Percentiles rank a stretch among this genome's conserved stretches.
Conservation (phyloP, 441 rosid species). For the Francoa sonchifolia region DNA sequence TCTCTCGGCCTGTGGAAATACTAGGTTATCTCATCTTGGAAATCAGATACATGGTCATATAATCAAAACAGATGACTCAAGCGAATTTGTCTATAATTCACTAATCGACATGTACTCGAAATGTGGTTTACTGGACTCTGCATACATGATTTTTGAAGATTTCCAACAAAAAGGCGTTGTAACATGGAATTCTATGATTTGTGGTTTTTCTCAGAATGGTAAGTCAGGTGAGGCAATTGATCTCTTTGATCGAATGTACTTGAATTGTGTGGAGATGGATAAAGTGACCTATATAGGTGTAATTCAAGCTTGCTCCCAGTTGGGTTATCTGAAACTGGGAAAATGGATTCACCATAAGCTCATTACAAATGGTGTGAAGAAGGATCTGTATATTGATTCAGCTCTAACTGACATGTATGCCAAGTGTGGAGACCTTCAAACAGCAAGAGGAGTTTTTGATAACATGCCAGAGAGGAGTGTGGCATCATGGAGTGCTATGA, state of each 20-base stretch:
- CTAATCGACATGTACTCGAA: slow-evolving; percentile 65
- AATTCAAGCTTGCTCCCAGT: slow-evolving; percentile 63
- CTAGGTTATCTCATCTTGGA: slow-evolving; percentile 36
- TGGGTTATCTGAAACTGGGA: slow-evolving; percentile 56
- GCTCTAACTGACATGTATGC: slow-evolving; percentile 78
- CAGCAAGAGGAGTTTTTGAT: slow-evolving; percentile 36
- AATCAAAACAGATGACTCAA: slow-evolving; percentile 24
- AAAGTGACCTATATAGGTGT: slow-evolving; percentile 57
- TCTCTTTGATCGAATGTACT: slow-evolving; percentile 50
- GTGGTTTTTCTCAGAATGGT: slow-evolving; percentile 61
- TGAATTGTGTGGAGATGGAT: slow-evolving; percentile 28
- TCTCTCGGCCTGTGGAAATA: slow-evolving; percentile 51
- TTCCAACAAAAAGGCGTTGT: slow-evolving; percentile 34
- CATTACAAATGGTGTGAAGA: slow-evolving; percentile 27
- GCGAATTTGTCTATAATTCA: slow-evolving; percentile 57
- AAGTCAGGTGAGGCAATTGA: slow-evolving; percentile 43
- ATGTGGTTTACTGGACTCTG: slow-evolving; percentile 42
- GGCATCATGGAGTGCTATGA: slow-evolving; percentile 63
- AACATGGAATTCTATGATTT: slow-evolving; percentile 71
- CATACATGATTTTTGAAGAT: slow-evolving; percentile 32
- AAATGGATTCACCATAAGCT: slow-evolving; percentile 85
- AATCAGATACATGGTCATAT: slow-evolving; percentile 56
- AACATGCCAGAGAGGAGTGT: slow-evolving; percentile 47
- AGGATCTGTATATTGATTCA: slow-evolving; percentile 48
- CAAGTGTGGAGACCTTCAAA: slow-evolving; percentile 54